These are phyloP conservation scores for Cordyceps cicadae DNA, from an alignment of 2,329 filamentous ascomycete genomes.

Conservation along the genomic window DNA sequence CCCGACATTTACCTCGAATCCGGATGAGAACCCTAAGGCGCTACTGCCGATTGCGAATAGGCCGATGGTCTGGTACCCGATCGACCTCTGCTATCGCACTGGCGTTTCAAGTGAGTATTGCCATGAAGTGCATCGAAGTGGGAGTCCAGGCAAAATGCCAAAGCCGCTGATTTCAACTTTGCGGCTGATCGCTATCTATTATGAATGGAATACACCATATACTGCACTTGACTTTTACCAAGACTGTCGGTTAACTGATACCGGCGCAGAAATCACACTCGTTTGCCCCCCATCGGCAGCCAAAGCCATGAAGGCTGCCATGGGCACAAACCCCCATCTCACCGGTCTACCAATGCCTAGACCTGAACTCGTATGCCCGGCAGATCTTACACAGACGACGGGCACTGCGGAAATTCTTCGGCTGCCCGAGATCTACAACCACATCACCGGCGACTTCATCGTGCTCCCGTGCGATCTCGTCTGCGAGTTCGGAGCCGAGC, in stretches of 20 bases:
- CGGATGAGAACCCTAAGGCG: conserved; percentile 74
- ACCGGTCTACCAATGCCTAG: conserved; percentile 65
- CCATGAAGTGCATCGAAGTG: background rate
- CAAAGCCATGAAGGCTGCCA: conserved; percentile 57
- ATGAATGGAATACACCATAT: background rate
- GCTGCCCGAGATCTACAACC: conserved; percentile 69
- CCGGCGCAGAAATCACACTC: conserved; percentile 49
- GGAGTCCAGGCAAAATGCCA: too few relatives aligned
- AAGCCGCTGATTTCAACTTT: too few relatives aligned
- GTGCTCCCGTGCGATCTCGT: conserved; percentile 89
- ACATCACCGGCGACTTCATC: conserved; percentile 78
- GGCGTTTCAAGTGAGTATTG: conserved; percentile 59
- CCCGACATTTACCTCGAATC: conserved; percentile 72
- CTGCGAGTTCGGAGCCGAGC: conserved; percentile 77
- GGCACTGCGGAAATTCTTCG: conserved; percentile 85
- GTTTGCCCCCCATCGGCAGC: conserved; percentile 58
- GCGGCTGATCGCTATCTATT: background rate
- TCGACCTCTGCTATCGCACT: conserved; percentile 77
- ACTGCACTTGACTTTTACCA: background rate
- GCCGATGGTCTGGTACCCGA: conserved; percentile 84
- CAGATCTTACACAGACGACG: conserved; percentile 69
- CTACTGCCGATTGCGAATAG: conserved; percentile 75
- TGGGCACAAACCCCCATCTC: conserved; percentile 71
- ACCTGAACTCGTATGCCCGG: conserved; percentile 68
- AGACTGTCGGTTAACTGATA: conserved; percentile 13